Base-by-base conservation (phyloP, 2,329 filamentous ascomycete species). In the Rugonectria rugulosa region DNA sequence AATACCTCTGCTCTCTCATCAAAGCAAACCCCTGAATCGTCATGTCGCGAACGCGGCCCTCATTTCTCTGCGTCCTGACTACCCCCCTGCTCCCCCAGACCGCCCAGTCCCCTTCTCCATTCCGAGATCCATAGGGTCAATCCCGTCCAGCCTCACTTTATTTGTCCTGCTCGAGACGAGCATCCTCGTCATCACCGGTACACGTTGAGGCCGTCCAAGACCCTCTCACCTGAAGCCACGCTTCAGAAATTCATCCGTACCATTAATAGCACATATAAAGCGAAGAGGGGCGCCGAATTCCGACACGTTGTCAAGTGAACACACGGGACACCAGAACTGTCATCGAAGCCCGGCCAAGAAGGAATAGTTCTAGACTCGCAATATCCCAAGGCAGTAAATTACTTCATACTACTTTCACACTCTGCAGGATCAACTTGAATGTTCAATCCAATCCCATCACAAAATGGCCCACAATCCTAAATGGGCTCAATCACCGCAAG, bases 1-100 rank as follows among this genome's bases (percentile, higher is more conserved):
- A n/a, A n/a, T n/a, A n/a, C n/a, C n/a, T n/a, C n/a, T n/a, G n/a
- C n/a, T n/a, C n/a, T n/a, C n/a, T n/a, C n/a, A n/a, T n/a, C n/a
- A n/a, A n/a, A n/a, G n/a, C n/a, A 34, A 11, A 4, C 46, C 46
- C 46, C 46, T 49, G 46, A 50, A 32, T 42, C 37, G 47, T 41
- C 47, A 50, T 36, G 29, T 37, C 34, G 19, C 34, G 12, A 38
- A 27, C 12, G 24, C 11, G 19, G 37, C 20, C 21, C 37, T 31
- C 15, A 19, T 41, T 42, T 40, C 6, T 32, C 26, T 42, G n/a
- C n/a, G n/a, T n/a, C n/a, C n/a, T n/a, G n/a, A n/a, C n/a, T n/a
- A n/a, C n/a, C n/a, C 23, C 26, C 36, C 36, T 32, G 26, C 8
- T 46, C 17, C 32, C 31, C 27, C 27, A 42, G 23, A 41, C 37